Conservation (phyloP, 2,329 filamentous ascomycete species). For the Neocucurbitaria cava region DNA sequence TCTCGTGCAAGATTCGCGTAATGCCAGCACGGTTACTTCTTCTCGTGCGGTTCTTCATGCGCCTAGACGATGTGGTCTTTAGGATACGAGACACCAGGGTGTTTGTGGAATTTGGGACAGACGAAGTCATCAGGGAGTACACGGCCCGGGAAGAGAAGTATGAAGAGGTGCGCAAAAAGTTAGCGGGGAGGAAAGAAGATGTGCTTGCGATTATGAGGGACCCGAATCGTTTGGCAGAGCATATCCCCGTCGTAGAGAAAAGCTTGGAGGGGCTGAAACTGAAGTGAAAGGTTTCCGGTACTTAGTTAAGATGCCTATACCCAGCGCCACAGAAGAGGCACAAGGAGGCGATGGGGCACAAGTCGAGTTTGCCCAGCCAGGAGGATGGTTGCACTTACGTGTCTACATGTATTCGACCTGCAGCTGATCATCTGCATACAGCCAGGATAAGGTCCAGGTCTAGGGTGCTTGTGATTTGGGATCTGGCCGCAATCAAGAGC, state of each 20-base stretch:
- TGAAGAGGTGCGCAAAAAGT: constrained; percentile 70
- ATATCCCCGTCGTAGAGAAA: constrained; percentile 72
- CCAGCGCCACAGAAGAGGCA: not conserved
- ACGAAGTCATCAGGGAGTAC: constrained; percentile 86
- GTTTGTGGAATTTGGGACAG: constrained; percentile 84
- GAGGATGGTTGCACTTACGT: not conserved
- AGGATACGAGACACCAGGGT: constrained; percentile 88
- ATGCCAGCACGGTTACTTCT: constrained; percentile 89
- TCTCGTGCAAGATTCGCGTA: constrained; percentile 89
- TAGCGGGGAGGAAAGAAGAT: constrained; percentile 69
- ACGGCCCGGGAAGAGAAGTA: constrained; percentile 85
- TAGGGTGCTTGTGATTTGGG: not conserved
- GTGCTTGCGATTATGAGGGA: constrained; percentile 79
- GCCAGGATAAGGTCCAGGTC: not conserved
- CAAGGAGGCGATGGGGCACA: not conserved
- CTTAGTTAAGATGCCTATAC: not conserved
- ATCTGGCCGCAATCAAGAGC: not conserved
- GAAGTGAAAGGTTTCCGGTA: constrained; percentile 32
- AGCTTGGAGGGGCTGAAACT: constrained; percentile 64
- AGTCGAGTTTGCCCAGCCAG: no score
- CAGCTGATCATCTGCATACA: not conserved
- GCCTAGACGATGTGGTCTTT: constrained; percentile 87
- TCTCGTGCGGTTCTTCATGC: constrained; percentile 87
- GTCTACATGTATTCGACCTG: not conserved
- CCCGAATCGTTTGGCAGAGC: constrained; percentile 69